These are phyloP conservation scores for Tarenaya hassleriana DNA, from an alignment of 345 rosid genomes.

Conservation along the genomic window DNA sequence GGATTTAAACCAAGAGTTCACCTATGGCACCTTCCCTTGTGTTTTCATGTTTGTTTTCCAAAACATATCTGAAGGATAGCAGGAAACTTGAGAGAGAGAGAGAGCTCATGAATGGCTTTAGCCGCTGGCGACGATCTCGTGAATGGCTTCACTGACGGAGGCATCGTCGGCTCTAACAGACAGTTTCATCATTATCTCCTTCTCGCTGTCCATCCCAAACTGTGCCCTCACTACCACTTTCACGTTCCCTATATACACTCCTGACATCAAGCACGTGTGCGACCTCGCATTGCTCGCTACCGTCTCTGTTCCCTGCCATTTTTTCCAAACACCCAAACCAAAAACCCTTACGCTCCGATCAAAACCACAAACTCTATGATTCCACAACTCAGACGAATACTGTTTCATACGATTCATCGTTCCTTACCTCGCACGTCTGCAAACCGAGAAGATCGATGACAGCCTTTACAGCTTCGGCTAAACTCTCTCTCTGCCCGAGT, in stretches of 20 bases:
- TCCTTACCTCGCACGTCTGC: slow-evolving; percentile 90
- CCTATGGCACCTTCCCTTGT: too few relatives aligned
- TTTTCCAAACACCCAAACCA: too few relatives aligned
- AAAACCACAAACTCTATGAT: too few relatives aligned
- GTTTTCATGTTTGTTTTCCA: too few relatives aligned
- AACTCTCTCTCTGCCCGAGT: slow-evolving; percentile 86
- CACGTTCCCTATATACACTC: slow-evolving; percentile 80
- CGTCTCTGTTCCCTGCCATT: slow-evolving; percentile 93
- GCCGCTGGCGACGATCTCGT: slow-evolving; percentile 82
- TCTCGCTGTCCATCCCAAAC: slow-evolving; percentile 76
- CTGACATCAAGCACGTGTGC: slow-evolving; percentile 80
- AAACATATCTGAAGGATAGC: too few relatives aligned
- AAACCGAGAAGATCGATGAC: slow-evolving; percentile 93
- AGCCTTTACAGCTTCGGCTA: slow-evolving; percentile 77
- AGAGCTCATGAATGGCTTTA: slow-evolving; percentile 29
- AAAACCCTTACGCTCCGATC: too few relatives aligned
- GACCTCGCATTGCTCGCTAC: slow-evolving; percentile 88
- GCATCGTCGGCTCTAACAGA: slow-evolving; percentile 77
- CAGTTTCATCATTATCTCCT: slow-evolving; percentile 88
- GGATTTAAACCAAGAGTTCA: too few relatives aligned
- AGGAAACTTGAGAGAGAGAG: too few relatives aligned
- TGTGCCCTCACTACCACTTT: slow-evolving; percentile 77
- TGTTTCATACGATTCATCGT: too few relatives aligned
- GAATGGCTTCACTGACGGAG: slow-evolving; percentile 74
- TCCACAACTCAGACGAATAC: too few relatives aligned